A percentile compares a stretch with the other conserved stretches of the same genome.
phyloP scores from a whole-genome alignment of 2,329 filamentous ascomycete species.

The Pyricularia pennisetigena region DNA sequence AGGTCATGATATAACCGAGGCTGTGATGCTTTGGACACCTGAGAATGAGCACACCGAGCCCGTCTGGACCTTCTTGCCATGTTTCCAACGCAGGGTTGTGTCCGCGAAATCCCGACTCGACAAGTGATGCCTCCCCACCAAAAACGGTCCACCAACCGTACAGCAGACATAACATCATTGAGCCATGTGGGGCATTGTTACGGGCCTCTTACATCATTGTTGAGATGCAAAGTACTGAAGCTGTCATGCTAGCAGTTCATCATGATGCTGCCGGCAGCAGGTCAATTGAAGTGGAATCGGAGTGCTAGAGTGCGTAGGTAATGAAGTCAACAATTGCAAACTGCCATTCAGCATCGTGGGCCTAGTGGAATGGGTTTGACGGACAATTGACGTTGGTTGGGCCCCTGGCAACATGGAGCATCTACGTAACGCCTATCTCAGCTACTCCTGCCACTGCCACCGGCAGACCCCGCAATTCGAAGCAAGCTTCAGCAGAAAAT shows the following conservation, averaged over 20 bases:
- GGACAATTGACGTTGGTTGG: background rate
- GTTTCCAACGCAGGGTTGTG: background rate
- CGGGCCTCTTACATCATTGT: background rate
- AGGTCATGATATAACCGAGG: background rate
- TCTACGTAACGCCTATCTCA: background rate
- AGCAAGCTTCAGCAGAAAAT: constrained; percentile 1
- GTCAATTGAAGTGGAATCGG: background rate
- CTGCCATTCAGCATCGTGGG: background rate
- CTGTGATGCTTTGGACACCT: background rate
- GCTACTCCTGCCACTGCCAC: background rate
- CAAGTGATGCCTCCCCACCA: background rate
- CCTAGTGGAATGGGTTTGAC: background rate
- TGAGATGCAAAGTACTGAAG: background rate
- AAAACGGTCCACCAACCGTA: background rate
- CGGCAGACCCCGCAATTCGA: background rate
- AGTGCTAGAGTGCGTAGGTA: background rate
- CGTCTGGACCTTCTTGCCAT: background rate
- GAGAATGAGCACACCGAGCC: background rate
- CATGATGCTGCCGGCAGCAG: background rate
- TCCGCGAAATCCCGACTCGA: background rate
- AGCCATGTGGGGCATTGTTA: background rate
- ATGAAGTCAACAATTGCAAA: background rate
- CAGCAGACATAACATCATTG: background rate
- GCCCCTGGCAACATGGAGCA: background rate
- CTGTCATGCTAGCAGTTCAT: background rate